Conservation (phyloP, 495 filamentous ascomycete species). For the Cercophora newfieldiana region DNA sequence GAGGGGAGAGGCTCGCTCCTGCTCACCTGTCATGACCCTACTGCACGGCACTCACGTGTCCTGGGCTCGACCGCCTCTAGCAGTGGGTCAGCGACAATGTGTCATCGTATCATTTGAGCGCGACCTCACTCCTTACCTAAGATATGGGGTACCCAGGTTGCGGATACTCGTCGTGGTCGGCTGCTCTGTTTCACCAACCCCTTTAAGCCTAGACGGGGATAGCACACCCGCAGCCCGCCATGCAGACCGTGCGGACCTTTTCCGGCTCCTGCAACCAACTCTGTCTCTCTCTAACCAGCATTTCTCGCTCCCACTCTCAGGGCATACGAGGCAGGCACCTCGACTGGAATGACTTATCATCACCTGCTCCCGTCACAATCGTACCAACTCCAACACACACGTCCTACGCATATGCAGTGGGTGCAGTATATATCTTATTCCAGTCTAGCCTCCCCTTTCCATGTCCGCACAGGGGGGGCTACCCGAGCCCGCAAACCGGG, state of each 20-base stretch:
- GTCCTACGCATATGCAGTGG: neutral
- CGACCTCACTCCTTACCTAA: slow-evolving; percentile 5
- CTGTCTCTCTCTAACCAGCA: too few species aligned
- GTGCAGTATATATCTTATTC: neutral
- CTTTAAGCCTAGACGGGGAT: neutral
- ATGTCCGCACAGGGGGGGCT: neutral
- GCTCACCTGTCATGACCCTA: neutral
- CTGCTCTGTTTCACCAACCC: slow-evolving; percentile 1
- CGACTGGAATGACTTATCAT: neutral
- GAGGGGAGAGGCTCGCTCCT: neutral
- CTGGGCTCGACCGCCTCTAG: slow-evolving; percentile 2
- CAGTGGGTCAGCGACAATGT: slow-evolving; percentile 3
- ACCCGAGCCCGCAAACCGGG: neutral
- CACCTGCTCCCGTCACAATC: neutral
- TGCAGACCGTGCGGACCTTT: too few species aligned
- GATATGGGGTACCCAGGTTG: neutral
- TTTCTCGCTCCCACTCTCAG: too few species aligned
- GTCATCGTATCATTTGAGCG: slow-evolving; percentile 22
- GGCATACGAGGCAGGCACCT: neutral
- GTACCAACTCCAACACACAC: neutral
- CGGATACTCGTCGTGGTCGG: neutral
- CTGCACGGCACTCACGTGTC: slow-evolving; percentile 23
- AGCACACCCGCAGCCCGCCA: too few species aligned
- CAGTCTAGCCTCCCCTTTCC: neutral
- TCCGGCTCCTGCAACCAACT: neutral